Percentiles rank a stretch among this genome's conserved stretches.
These are phyloP conservation scores for Jaltomata sinuosa DNA, from an alignment of 257 asterid genomes.

Conservation along the genomic window DNA sequence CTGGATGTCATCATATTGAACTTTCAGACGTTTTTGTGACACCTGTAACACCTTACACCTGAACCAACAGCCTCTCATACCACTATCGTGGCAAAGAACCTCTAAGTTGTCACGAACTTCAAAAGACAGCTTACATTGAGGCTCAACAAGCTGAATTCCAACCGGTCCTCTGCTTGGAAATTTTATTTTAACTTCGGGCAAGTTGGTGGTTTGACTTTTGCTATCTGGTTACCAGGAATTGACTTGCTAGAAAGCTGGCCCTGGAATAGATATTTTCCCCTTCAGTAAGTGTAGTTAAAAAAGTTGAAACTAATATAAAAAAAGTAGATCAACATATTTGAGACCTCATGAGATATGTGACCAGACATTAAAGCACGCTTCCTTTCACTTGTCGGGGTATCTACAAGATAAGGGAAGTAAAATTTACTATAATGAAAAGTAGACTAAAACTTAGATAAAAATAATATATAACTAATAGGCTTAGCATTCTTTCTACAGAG, in stretches of 20 bases:
- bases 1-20: too few relatives aligned
- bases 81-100: slow-evolving; percentile 51
- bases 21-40: slow-evolving; percentile 16
- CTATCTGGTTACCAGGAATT: not conserved
- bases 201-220: slow-evolving; percentile 7
- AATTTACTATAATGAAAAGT: not conserved
- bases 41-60: slow-evolving; percentile 38
- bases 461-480: not conserved
- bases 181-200: not conserved
- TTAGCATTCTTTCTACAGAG: not conserved
- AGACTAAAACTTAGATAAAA: not conserved
- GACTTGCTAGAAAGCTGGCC: not conserved
- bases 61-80: slow-evolving; percentile 33
- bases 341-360: slow-evolving; percentile 2
- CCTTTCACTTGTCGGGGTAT: not conserved
- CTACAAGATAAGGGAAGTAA: not conserved
- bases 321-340: not conserved
- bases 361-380: slow-evolving; percentile 10
- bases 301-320: too few relatives aligned
- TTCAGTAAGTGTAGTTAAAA: too few relatives aligned
- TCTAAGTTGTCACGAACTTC: too few relatives aligned
- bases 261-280: too few relatives aligned
- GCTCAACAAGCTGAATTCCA: slow-evolving; percentile 1
- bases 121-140: not conserved
- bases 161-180: not conserved